Percentiles rank a stretch among this genome's conserved stretches.
phyloP scores from a whole-genome alignment of 352 stramenopile species.

The Thraustochytrium sp. region DNA sequence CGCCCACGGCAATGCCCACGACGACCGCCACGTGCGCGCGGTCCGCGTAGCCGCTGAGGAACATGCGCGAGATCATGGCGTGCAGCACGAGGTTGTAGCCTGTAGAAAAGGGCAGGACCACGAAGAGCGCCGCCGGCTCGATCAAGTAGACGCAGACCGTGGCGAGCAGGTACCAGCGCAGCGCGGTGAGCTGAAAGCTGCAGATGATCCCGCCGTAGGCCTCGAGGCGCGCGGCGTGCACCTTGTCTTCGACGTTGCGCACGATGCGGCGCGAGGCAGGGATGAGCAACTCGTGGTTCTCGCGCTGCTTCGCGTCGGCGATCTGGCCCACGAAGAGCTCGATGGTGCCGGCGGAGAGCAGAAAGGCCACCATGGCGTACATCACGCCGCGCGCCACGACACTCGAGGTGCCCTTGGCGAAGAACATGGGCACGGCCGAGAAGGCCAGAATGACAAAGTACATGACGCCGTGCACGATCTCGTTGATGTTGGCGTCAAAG shows the following conservation, averaged over 20 bases:
- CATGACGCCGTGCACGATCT: slow-evolving; percentile 35
- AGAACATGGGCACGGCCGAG: slow-evolving; percentile 32
- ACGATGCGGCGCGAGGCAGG: slow-evolving; percentile 30
- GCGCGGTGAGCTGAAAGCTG: slow-evolving; percentile 10
- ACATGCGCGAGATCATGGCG: slow-evolving; percentile 32
- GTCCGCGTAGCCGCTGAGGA: slow-evolving; percentile 22
- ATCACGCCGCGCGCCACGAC: slow-evolving; percentile 18
- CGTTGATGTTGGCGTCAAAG: slow-evolving; percentile 22
- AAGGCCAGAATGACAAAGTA: slow-evolving; percentile 43
- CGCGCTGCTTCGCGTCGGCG: slow-evolving; percentile 14
- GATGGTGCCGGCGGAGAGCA: slow-evolving; percentile 25
- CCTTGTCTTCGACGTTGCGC: neutral
- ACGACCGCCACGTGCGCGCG: slow-evolving; percentile 24
- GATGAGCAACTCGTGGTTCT: slow-evolving; percentile 37
- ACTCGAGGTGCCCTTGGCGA: slow-evolving; percentile 19
- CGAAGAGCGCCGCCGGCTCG: slow-evolving; percentile 12
- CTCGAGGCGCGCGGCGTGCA: slow-evolving; percentile 14
- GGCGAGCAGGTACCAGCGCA: slow-evolving; percentile 31
- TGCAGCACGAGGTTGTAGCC: slow-evolving; percentile 34
- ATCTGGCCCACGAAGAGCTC: slow-evolving; percentile 37
- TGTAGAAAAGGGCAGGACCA: slow-evolving; percentile 4
- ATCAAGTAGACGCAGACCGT: slow-evolving; percentile 6
- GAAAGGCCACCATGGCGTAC: slow-evolving; percentile 34
- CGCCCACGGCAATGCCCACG: neutral
- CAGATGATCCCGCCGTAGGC: slow-evolving; percentile 12